These are phyloP conservation scores for Torulaspora delbrueckii DNA, from an alignment of 805 yeast genomes.

Conservation along the genomic window DNA sequence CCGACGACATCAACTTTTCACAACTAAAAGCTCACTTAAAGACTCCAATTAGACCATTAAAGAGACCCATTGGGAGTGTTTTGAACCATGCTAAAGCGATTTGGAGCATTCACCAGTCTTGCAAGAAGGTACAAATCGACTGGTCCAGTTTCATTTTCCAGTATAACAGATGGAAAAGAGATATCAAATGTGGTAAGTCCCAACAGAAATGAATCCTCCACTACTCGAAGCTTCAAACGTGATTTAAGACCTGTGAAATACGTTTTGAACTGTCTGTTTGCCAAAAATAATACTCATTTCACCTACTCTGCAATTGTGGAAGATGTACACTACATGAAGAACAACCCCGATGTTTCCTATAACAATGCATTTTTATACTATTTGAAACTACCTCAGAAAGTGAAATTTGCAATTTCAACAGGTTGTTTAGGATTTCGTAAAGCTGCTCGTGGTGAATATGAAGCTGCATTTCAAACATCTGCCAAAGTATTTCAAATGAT, in stretches of 20 bases:
- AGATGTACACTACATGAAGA: conserved; percentile 53
- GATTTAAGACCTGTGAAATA: conserved; percentile 47
- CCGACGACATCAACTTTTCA: neutral
- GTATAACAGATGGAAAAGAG: conserved; percentile 17
- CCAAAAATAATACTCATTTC: conserved; percentile 76
- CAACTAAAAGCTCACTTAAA: neutral
- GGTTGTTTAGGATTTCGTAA: conserved; percentile 89
- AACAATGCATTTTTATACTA: conserved; percentile 73
- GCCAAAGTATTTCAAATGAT: conserved; percentile 67
- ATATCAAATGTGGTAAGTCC: conserved; percentile 15
- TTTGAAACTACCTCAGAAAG: conserved; percentile 73
- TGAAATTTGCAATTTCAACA: conserved; percentile 61
- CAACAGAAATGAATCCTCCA: neutral
- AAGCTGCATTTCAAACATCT: conserved; percentile 84
- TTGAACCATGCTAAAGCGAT: neutral
- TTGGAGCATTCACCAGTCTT: neutral
- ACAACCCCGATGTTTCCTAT: conserved; percentile 51
- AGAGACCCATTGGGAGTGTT: neutral
- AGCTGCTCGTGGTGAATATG: conserved; percentile 86
- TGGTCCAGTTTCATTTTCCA: conserved; percentile 14
- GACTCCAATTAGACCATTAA: neutral
- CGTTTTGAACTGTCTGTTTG: conserved; percentile 70
- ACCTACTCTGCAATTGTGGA: conserved; percentile 69
- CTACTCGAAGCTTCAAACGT: neutral
- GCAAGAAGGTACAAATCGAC: conserved; percentile 10